These are phyloP conservation scores for Hypoxylon sp. DNA, from an alignment of 2,329 filamentous ascomycete species.

Conservation along the genomic window DNA sequence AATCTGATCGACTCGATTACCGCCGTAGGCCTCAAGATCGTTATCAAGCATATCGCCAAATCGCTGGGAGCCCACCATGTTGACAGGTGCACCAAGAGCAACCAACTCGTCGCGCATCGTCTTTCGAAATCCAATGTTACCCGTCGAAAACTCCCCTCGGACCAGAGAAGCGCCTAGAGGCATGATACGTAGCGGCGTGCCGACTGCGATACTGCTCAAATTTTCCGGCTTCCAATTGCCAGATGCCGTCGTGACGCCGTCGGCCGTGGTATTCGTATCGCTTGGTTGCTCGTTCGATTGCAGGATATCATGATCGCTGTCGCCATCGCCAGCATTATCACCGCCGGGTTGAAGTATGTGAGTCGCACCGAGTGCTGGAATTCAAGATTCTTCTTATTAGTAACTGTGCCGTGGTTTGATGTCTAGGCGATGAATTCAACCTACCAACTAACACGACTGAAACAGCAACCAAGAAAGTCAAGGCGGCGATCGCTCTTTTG, in stretches of 20 bases:
- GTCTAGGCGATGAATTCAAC: background rate
- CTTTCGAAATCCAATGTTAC: conserved; percentile 45
- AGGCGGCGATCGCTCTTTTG: conserved; percentile 40
- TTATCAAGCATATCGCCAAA: conserved; percentile 51
- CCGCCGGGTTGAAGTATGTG: conserved; percentile 32
- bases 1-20: conserved; percentile 48
- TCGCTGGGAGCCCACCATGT: conserved; percentile 51
- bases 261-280: conserved; percentile 18
- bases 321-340: background rate
- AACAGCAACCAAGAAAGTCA: conserved; percentile 37
- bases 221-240: conserved; percentile 43
- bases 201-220: conserved; percentile 44
- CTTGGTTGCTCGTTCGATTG: conserved; percentile 2
- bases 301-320: background rate
- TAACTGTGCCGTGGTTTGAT: background rate
- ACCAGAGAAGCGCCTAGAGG: conserved; percentile 48
- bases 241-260: conserved; percentile 24
- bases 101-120: conserved; percentile 47
- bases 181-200: conserved; percentile 49
- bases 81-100: conserved; percentile 40
- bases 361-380: conserved; percentile 43
- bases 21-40: conserved; percentile 51
- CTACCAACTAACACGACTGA: conserved; percentile 43
- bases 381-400: conserved; percentile 13
- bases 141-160: conserved; percentile 45